Evolutionary conservation across 306 rosid genomes (phyloP).

Genomic region (Casuarina equisetifolia): DNA sequence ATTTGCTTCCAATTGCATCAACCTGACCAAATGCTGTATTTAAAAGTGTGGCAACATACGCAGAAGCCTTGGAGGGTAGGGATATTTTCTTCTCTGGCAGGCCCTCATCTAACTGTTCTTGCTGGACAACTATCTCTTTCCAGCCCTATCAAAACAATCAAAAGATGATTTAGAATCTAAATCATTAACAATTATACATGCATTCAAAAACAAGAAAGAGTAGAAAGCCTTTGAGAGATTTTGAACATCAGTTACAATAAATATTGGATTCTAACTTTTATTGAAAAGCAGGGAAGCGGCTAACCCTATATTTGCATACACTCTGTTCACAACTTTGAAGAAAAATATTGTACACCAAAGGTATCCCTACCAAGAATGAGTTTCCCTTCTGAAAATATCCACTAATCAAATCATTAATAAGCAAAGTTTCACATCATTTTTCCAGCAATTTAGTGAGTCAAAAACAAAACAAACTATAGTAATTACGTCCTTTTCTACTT

Average conservation of each 20-base stretch:
- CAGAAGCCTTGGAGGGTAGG: constrained; percentile 95
- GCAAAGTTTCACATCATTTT: not conserved
- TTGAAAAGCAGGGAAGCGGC: not conserved
- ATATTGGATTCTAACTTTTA: not conserved
- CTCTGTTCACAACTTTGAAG: not conserved
- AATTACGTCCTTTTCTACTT: not conserved
- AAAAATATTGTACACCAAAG: not conserved
- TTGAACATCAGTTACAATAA: not conserved
- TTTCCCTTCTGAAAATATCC: not conserved
- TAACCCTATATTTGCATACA: not conserved
- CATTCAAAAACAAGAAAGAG: constrained; percentile 14
- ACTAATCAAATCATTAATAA: not conserved
- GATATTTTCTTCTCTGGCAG: constrained; percentile 85
- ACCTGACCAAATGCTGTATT: constrained; percentile 85
- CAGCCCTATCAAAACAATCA: constrained; percentile 70
- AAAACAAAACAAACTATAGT: not conserved
- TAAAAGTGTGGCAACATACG: constrained; percentile 72
- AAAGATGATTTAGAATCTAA: constrained; percentile 5
- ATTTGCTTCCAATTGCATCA: constrained; percentile 96
- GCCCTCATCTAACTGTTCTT: constrained; percentile 72
- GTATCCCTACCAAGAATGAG: not conserved
- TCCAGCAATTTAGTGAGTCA: not conserved
- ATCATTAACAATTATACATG: not conserved
- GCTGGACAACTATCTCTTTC: constrained; percentile 89
- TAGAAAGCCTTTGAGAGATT: not conserved